phyloP scores from a whole-genome alignment of 2,329 filamentous ascomycete genomes.

The Trichoderma koningii region DNA sequence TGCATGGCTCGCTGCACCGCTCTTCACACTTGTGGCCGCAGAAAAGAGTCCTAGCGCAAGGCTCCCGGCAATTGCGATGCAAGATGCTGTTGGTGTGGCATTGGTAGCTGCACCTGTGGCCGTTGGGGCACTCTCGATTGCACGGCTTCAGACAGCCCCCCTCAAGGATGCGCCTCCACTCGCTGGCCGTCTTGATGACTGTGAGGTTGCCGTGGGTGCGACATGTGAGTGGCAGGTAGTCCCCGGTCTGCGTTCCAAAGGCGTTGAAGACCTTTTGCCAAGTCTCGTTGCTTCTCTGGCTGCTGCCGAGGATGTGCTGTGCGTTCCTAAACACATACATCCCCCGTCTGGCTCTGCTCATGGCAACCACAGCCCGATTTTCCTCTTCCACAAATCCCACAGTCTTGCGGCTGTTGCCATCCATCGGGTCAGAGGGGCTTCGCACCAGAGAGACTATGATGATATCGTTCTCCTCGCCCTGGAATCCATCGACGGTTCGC shows the following conservation, averaged over 20 bases:
- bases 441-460: constrained; percentile 79
- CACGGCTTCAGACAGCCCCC: constrained; percentile 31
- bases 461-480: constrained; percentile 87
- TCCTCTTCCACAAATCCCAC: constrained; percentile 74
- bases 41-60: not conserved
- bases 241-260: constrained; percentile 44
- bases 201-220: constrained; percentile 56
- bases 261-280: constrained; percentile 47
- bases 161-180: constrained; percentile 48
- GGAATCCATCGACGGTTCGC: constrained; percentile 83
- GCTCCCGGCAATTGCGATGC: not conserved
- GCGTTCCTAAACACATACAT: constrained; percentile 86
- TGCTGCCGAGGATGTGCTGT: constrained; percentile 51
- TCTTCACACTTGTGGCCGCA: constrained; percentile 6
- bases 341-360: constrained; percentile 71
- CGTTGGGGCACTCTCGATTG: constrained; percentile 29
- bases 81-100: constrained; percentile 30
- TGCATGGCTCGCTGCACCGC: not conserved
- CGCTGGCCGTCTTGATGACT: constrained; percentile 53
- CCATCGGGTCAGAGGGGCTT: constrained; percentile 50
- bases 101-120: constrained; percentile 30
- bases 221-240: constrained; percentile 64
- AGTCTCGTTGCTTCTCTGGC: constrained; percentile 42
- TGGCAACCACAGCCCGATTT: constrained; percentile 60
- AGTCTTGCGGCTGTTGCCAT: constrained; percentile 35